These are phyloP conservation scores for Bruguiera hainesii DNA, from an alignment of 441 rosid species.

Conservation along the genomic window DNA sequence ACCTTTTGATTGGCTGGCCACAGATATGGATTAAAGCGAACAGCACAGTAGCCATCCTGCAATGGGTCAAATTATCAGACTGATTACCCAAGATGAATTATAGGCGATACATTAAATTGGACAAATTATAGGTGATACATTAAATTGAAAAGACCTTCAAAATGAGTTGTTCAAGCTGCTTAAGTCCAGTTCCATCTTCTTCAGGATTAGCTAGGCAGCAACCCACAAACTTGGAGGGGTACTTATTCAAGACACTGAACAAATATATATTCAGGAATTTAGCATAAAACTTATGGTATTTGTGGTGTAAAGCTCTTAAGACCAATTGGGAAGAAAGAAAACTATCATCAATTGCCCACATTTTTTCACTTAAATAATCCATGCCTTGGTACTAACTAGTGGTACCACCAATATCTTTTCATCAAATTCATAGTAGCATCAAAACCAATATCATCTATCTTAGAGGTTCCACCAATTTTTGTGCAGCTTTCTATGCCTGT, in stretches of 20 bases:
- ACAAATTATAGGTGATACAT: constrained; percentile 5
- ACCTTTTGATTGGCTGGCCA: constrained; percentile 92
- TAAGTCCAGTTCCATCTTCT: constrained; percentile 76
- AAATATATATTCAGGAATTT: constrained; percentile 14
- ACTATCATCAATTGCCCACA: constrained; percentile 2
- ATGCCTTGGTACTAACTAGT: no score
- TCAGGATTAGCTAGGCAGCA: constrained; percentile 96
- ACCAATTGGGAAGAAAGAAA: constrained; percentile 1
- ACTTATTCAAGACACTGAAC: constrained; percentile 64
- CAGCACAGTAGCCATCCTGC: constrained; percentile 79
- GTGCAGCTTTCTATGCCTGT: no score
- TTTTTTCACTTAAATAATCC: no score
- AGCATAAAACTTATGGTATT: not conserved
- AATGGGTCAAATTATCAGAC: constrained; percentile 21
- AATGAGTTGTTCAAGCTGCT: constrained; percentile 74
- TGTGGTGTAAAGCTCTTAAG: not conserved
- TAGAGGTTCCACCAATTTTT: not conserved
- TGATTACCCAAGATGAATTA: constrained; percentile 11
- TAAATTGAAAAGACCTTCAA: constrained; percentile 46
- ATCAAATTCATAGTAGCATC: constrained; percentile 5
- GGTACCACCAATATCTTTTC: not conserved
- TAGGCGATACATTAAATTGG: constrained; percentile 7
- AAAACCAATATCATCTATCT: constrained; percentile 8
- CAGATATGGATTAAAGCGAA: constrained; percentile 88
- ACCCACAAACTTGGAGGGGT: constrained; percentile 78